phyloP scores from a whole-genome alignment of 73 alveolate species.

The Tetrahymena elliotti region DNA sequence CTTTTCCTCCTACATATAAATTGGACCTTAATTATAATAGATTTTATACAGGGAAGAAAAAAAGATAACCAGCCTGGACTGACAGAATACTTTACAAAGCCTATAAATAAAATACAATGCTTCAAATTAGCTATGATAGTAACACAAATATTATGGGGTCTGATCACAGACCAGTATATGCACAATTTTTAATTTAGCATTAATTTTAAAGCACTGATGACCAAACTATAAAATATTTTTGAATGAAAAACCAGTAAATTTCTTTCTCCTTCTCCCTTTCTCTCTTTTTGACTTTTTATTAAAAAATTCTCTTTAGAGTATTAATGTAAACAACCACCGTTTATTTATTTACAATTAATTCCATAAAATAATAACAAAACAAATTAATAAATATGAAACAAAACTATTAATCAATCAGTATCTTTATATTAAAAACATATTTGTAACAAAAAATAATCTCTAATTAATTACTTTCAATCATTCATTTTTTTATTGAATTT shows the following conservation, averaged over 20 bases:
- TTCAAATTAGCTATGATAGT: slow-evolving; percentile 39
- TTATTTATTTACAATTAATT: no score
- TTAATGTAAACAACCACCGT: no score
- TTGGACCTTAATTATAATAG: slow-evolving; percentile 43
- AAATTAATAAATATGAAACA: no score
- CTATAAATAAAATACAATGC: slow-evolving; percentile 33
- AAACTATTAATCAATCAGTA: no score
- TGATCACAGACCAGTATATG: slow-evolving; percentile 63
- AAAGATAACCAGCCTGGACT: slow-evolving; percentile 83
- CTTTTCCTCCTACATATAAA: slow-evolving; percentile 82
- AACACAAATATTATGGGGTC: slow-evolving; percentile 17
- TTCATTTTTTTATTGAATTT: no score
- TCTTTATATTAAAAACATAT: no score
- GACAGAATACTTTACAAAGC: slow-evolving; percentile 66
- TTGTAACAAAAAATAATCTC: no score
- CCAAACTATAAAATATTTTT: neutral
- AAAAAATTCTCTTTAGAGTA: no score
- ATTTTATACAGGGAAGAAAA: slow-evolving; percentile 33
- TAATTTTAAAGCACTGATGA: neutral
- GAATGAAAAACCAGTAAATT: neutral
- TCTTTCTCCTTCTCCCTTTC: no score
- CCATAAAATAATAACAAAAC: no score
- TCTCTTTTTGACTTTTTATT: no score
- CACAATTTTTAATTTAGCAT: slow-evolving; percentile 17
- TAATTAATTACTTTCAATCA: no score